Conservation (phyloP, 768 basidiomycete genomes). For the Leccinum barrowsii region DNA sequence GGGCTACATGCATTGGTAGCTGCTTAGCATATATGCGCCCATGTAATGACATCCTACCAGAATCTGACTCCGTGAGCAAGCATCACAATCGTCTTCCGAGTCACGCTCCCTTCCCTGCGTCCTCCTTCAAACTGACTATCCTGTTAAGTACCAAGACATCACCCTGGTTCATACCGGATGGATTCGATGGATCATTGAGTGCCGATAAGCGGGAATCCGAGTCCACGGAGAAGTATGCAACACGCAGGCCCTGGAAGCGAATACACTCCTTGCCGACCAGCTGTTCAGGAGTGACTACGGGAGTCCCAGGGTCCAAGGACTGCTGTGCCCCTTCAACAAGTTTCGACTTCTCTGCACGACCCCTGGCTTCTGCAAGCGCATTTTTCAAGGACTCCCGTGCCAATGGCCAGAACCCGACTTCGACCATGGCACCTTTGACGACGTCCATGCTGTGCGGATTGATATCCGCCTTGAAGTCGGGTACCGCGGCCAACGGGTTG, state of each 20-base stretch:
- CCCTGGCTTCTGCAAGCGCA: slow-evolving; percentile 63
- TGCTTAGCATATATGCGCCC: slow-evolving; percentile 35
- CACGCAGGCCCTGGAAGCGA: slow-evolving; percentile 93
- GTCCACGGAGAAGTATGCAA: slow-evolving; percentile 94
- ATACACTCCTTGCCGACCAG: slow-evolving; percentile 89
- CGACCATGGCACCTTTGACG: slow-evolving; percentile 77
- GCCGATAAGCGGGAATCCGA: slow-evolving; percentile 72
- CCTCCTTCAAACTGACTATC: slow-evolving; percentile 93
- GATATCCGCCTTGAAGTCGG: slow-evolving; percentile 82
- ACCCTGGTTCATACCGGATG: slow-evolving; percentile 51
- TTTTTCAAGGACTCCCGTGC: slow-evolving; percentile 63
- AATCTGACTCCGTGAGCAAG: background rate
- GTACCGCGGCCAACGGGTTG: slow-evolving; percentile 63
- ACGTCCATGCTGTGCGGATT: slow-evolving; percentile 79
- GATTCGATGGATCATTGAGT: slow-evolving; percentile 49
- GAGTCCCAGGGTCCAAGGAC: slow-evolving; percentile 50
- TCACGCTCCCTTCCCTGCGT: slow-evolving; percentile 65
- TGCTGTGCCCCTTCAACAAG: slow-evolving; percentile 36
- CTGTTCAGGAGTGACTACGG: slow-evolving; percentile 67
- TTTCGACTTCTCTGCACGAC: slow-evolving; percentile 58
- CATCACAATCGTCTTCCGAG: background rate
- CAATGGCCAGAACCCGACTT: slow-evolving; percentile 85
- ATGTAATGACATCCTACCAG: slow-evolving; percentile 10
- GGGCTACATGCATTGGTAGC: slow-evolving; percentile 86
- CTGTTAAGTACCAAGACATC: slow-evolving; percentile 86